A percentile compares a stretch with the other conserved stretches of the same genome.
phyloP scores from a whole-genome alignment of 2,329 filamentous ascomycete genomes.

The Aspergillus glaucus region DNA sequence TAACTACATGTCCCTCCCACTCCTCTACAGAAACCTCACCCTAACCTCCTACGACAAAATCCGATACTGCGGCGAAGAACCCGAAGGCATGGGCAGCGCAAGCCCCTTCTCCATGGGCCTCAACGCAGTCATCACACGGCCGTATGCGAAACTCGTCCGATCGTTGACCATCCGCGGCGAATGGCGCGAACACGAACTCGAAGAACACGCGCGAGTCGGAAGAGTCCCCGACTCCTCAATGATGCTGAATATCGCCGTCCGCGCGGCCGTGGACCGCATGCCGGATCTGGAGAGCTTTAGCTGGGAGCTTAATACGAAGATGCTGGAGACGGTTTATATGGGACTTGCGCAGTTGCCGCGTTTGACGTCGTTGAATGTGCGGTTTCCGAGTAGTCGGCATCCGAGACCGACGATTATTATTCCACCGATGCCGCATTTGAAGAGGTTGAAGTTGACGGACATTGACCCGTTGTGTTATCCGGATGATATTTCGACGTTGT shows the following conservation, averaged over 20 bases:
- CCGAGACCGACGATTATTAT: constrained; percentile 53
- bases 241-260: constrained; percentile 56
- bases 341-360: constrained; percentile 46
- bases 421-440: constrained; percentile 52
- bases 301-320: constrained; percentile 58
- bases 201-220: constrained; percentile 52
- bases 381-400: constrained; percentile 50
- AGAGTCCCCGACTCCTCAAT: constrained; percentile 58
- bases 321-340: constrained; percentile 53
- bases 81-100: constrained; percentile 56
- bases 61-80: constrained; percentile 51
- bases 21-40: constrained; percentile 52
- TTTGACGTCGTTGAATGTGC: constrained; percentile 49
- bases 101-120: constrained; percentile 59
- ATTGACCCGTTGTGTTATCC: constrained; percentile 60
- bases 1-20: constrained; percentile 59
- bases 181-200: constrained; percentile 52
- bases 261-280: constrained; percentile 56
- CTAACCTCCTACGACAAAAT: constrained; percentile 55
- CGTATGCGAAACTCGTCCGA: constrained; percentile 47
- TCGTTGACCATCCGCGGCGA: constrained; percentile 49
- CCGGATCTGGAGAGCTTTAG: constrained; percentile 49
- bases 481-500: constrained; percentile 54
- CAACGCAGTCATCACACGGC: constrained; percentile 55
- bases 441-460: constrained; percentile 49